phyloP scores from a whole-genome alignment of 2,329 filamentous ascomycete genomes.

The Diaporthe sp. region DNA sequence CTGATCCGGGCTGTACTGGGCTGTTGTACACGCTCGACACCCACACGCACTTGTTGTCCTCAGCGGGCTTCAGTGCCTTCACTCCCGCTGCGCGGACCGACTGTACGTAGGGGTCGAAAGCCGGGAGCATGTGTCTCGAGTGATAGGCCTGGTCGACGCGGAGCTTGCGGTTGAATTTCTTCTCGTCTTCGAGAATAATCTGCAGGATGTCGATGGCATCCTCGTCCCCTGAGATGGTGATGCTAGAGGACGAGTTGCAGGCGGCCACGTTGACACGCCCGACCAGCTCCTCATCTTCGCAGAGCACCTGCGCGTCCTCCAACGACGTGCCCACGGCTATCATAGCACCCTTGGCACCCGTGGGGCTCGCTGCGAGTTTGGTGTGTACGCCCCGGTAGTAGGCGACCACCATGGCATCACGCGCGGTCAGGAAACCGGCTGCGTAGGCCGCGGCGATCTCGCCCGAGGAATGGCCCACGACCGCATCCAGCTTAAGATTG shows the following conservation, averaged over 20 bases:
- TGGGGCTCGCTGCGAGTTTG: not conserved
- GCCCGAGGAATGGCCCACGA: conserved; percentile 49
- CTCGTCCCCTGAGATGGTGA: conserved; percentile 48
- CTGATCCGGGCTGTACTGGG: too few species aligned
- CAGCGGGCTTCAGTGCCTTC: too few species aligned
- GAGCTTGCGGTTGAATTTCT: conserved; percentile 48
- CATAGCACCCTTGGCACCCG: conserved; percentile 38
- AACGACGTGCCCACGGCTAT: not conserved
- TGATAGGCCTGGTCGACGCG: conserved; percentile 48
- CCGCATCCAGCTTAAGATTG: conserved; percentile 44
- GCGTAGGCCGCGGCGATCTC: conserved; percentile 38
- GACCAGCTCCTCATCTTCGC: conserved; percentile 40
- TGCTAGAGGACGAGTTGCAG: conserved; percentile 47
- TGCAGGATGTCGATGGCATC: conserved; percentile 47
- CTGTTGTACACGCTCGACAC: too few species aligned
- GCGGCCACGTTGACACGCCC: conserved; percentile 46
- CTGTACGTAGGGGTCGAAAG: too few species aligned
- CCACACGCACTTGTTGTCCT: too few species aligned
- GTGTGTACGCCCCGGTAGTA: conserved; percentile 43
- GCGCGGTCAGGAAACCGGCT: not conserved
- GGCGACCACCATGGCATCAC: conserved; percentile 46
- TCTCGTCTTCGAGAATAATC: conserved; percentile 44
- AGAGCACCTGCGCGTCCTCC: conserved; percentile 41
- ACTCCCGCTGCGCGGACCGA: too few species aligned
- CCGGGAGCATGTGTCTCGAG: conserved; percentile 53